Conservation (phyloP, 2,329 filamentous ascomycete species). For the Venturia effusa region DNA sequence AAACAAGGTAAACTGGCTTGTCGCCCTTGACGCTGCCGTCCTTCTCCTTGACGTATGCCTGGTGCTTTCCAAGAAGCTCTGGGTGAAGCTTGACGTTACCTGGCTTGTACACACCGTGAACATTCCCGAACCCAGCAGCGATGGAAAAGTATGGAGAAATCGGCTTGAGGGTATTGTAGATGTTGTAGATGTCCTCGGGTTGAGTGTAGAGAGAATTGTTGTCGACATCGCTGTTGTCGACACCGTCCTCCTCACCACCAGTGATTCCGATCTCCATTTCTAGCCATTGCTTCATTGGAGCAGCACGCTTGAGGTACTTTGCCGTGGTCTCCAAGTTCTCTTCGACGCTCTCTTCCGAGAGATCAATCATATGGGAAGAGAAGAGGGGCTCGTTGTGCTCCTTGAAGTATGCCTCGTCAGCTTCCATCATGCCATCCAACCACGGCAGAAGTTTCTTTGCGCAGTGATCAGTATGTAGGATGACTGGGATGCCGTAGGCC, state of each 20-base stretch:
- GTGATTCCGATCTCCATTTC: constrained; percentile 85
- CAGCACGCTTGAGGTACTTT: constrained; percentile 85
- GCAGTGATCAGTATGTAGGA: constrained; percentile 97
- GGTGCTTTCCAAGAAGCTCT: constrained; percentile 93
- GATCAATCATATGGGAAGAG: constrained; percentile 96
- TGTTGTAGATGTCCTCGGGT: constrained; percentile 88
- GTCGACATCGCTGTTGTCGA: constrained; percentile 97
- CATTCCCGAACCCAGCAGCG: constrained; percentile 95
- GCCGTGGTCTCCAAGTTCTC: constrained; percentile 87
- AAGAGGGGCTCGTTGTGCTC: constrained; percentile 83
- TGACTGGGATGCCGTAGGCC: constrained; percentile 36
- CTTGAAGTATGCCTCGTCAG: constrained; percentile 94
- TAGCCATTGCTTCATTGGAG: constrained; percentile 97
- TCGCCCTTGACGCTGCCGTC: constrained; percentile 51
- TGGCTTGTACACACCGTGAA: constrained; percentile 98
- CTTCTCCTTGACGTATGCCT: constrained; percentile 79
- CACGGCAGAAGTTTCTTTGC: constrained; percentile 98
- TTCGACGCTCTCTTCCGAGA: constrained; percentile 74
- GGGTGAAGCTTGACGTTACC: constrained; percentile 93
- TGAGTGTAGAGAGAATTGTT: constrained; percentile 94
- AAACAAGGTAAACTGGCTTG: constrained; percentile 98
- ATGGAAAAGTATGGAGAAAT: constrained; percentile 96
- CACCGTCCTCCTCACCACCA: constrained; percentile 93
- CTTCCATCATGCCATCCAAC: constrained; percentile 72
- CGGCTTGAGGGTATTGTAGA: constrained; percentile 73